Base-by-base conservation (phyloP, 805 yeast genomes). In the Saturnispora dispora region DNA sequence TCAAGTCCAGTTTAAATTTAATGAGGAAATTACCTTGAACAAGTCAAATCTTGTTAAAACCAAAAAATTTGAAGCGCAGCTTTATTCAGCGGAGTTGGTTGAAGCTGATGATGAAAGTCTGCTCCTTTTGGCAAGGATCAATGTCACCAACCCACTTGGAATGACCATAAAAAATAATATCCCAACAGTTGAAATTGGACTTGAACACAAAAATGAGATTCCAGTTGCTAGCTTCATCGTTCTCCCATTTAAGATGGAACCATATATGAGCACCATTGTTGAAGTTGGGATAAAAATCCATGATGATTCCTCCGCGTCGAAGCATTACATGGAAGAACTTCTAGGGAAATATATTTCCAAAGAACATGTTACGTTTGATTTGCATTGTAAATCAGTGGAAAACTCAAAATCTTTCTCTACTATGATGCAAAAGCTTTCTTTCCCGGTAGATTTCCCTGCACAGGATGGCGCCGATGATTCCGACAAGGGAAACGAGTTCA, bases 281-380 rank as follows among this genome's bases (percentile, higher is more conserved):
- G 32, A 45, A 40, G 11, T 50, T 39, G 45, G 40, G 9, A 8
- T 50, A 13, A 20, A 45, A 7, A 8, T 45, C 6, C 20, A 22
- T 22, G 45, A 48, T 37, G 43, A 37, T n/a, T 48, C 51, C 8
- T 23, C 43, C 17, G 51, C 42, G 5, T 17, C 33, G 8, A 48
- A 48, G 27, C 51, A 48, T 35, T 46, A 43, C 20, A 35, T 72
- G 11, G 72, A 72, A 33, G 60, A 60, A 15, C 55, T 74, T 44
- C 28, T 74, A 11, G 72, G 78, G 33, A 60, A 61, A 4, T 68
- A 65, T 43, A 58, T 74, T 1, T 74, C 78, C 0, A 74, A 75
- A 3, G 57, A 64, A 23, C 1, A 37, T 28, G 4, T 51, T 72
- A 5, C 61, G 56, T 17, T 55, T 33, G 25, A 37, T 4, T 13